These are phyloP conservation scores for Monilinia laxa DNA, from an alignment of 2,329 filamentous ascomycete genomes.

Conservation along the genomic window DNA sequence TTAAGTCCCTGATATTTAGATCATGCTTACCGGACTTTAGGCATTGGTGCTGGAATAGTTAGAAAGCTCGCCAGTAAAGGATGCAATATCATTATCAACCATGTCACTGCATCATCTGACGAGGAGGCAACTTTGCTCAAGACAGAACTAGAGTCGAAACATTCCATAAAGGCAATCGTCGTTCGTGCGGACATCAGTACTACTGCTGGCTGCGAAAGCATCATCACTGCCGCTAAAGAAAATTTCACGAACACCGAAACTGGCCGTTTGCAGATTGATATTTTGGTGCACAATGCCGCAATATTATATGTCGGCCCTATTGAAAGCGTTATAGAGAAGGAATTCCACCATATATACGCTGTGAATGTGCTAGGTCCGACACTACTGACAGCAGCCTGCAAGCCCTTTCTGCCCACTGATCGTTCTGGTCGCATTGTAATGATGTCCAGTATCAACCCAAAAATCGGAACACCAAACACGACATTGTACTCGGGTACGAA, in stretches of 20 bases:
- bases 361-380: conserved; percentile 80
- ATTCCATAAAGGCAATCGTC: conserved; percentile 58
- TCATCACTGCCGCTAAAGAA: conserved; percentile 54
- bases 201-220: conserved; percentile 55
- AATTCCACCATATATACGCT: conserved; percentile 70
- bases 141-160: conserved; percentile 49
- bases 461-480: conserved; percentile 55
- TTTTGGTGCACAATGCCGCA: conserved; percentile 83
- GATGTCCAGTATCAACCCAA: conserved; percentile 55
- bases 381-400: conserved; percentile 68
- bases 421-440: conserved; percentile 63
- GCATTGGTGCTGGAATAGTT: conserved; percentile 64
- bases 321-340: conserved; percentile 57
- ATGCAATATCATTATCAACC: conserved; percentile 60
- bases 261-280: conserved; percentile 67
- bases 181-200: conserved; percentile 70
- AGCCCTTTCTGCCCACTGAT: conserved; percentile 66
- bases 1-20: conserved; percentile 13
- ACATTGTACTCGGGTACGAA: conserved; percentile 63
- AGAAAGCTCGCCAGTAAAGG: conserved; percentile 67
- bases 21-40: conserved; percentile 44
- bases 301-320: conserved; percentile 62
- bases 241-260: conserved; percentile 36
- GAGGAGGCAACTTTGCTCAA: conserved; percentile 53
- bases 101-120: conserved; percentile 59